Percentiles rank a stretch among this genome's conserved stretches.
These are phyloP conservation scores for Epichloe scottii DNA, from an alignment of 2,329 filamentous ascomycete species.

Conservation along the genomic window DNA sequence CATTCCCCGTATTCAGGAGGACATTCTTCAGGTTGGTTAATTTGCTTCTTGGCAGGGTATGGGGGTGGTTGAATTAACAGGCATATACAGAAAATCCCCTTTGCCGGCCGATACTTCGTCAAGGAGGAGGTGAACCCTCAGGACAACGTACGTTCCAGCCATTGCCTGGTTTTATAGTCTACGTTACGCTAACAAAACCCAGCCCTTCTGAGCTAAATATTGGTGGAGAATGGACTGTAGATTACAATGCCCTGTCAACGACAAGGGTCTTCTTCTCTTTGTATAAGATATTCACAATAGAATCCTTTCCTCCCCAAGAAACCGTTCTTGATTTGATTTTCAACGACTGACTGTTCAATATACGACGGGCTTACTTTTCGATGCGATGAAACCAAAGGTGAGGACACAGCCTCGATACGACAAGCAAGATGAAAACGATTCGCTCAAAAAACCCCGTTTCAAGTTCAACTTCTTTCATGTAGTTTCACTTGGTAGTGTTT, in stretches of 20 bases:
- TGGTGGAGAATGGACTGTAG: constrained; percentile 16
- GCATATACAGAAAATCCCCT: constrained; percentile 37
- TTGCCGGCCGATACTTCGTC: constrained; percentile 37
- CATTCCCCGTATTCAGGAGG: constrained; percentile 45
- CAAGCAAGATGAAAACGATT: background rate
- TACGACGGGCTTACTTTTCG: background rate
- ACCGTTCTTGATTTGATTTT: background rate
- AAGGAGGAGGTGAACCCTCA: constrained; percentile 44
- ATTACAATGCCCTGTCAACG: constrained; percentile 14
- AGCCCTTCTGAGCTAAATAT: constrained; percentile 28
- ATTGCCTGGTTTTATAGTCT: background rate
- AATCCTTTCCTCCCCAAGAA: constrained; percentile 11
- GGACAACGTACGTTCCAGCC: constrained; percentile 43
- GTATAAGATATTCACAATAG: constrained; percentile 28
- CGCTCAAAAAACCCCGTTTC: too few relatives aligned
- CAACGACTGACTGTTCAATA: background rate
- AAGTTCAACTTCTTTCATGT: too few relatives aligned
- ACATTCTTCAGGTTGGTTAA: constrained; percentile 42
- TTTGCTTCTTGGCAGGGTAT: background rate
- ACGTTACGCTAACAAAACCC: constrained; percentile 11
- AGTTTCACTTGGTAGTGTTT: too few relatives aligned
- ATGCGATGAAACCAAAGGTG: too few relatives aligned
- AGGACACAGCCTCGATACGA: background rate
- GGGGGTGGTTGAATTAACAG: background rate
- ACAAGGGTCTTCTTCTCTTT: constrained; percentile 17